These are phyloP conservation scores for Linum lewisii DNA, from an alignment of 345 rosid species.

Conservation along the genomic window DNA sequence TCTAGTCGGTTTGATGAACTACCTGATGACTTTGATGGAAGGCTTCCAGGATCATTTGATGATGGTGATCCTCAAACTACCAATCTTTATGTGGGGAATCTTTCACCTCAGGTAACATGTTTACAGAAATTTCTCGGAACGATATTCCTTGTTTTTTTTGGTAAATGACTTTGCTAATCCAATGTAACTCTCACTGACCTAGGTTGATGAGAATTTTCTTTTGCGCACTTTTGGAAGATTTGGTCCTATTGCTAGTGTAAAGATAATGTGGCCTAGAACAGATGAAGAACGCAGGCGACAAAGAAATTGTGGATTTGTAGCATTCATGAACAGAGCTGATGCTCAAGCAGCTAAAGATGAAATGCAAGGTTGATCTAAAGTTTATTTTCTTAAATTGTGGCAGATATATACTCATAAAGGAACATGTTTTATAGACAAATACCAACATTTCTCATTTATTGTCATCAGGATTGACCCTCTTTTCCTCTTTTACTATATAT, in stretches of 20 bases:
- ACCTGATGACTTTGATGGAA: slow-evolving; percentile 97
- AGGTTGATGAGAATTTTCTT: slow-evolving; percentile 99
- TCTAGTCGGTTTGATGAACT: slow-evolving; percentile 95
- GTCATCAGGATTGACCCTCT: neutral
- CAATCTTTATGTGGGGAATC: slow-evolving; percentile 96
- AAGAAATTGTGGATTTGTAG: slow-evolving; percentile 95
- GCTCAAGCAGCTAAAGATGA: slow-evolving; percentile 99
- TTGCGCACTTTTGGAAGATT: slow-evolving; percentile 97
- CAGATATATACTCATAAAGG: too few relatives aligned
- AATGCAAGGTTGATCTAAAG: slow-evolving; percentile 72
- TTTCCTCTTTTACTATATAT: neutral
- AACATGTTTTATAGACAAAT: neutral
- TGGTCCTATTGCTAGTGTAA: slow-evolving; percentile 99
- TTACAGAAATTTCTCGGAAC: neutral
- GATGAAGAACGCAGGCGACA: slow-evolving; percentile 92
- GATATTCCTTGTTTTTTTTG: neutral
- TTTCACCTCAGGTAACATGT: slow-evolving; percentile 60
- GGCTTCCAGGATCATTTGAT: slow-evolving; percentile 88
- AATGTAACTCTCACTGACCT: slow-evolving; percentile 12
- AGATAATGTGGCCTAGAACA: slow-evolving; percentile 99
- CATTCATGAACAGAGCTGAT: slow-evolving; percentile 95
- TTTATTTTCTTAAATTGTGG: neutral
- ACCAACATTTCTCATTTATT: neutral
- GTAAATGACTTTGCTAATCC: neutral
- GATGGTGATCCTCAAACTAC: slow-evolving; percentile 99